Percentiles rank a stretch among this genome's conserved stretches.
These are phyloP conservation scores for Penicillium goetzii DNA, from an alignment of 495 filamentous ascomycete genomes.

Conservation along the genomic window DNA sequence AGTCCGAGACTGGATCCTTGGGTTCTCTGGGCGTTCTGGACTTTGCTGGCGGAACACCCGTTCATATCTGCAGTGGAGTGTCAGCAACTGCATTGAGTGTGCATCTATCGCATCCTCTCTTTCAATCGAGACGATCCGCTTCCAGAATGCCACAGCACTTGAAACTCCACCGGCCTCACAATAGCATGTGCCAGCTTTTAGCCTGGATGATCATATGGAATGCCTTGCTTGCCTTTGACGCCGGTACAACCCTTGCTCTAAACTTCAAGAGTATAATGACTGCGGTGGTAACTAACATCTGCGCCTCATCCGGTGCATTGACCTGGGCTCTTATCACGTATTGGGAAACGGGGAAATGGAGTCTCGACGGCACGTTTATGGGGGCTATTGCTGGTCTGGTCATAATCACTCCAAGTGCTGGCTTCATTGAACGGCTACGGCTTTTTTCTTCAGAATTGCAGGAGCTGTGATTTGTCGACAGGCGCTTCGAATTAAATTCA, in stretches of 20 bases:
- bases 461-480: conserved; percentile 50
- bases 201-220: conserved; percentile 59
- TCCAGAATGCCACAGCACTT: conserved; percentile 45
- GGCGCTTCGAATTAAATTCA: conserved; percentile 53
- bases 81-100: conserved; percentile 46
- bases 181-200: conserved; percentile 52
- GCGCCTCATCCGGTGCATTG: conserved; percentile 49
- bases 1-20: conserved; percentile 44
- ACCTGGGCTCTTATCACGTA: conserved; percentile 54
- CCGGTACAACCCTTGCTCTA: conserved; percentile 48
- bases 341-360: conserved; percentile 50
- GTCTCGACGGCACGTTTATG: conserved; percentile 52
- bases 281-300: conserved; percentile 53
- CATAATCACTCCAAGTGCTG: conserved; percentile 53
- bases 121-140: conserved; percentile 44
- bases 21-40: conserved; percentile 44
- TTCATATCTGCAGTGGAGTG: conserved; percentile 52
- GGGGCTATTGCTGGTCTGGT: conserved; percentile 55
- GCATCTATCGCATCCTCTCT: conserved; percentile 48
- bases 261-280: conserved; percentile 54
- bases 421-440: conserved; percentile 50
- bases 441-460: conserved; percentile 49
- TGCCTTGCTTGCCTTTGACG: conserved; percentile 60
- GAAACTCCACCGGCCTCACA: conserved; percentile 52
- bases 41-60: conserved; percentile 52